Evolutionary conservation across 306 rosid genomes (phyloP), one percentile per base, ranked within the genome.

Genomic region (Vigna nakashimae): DNA sequence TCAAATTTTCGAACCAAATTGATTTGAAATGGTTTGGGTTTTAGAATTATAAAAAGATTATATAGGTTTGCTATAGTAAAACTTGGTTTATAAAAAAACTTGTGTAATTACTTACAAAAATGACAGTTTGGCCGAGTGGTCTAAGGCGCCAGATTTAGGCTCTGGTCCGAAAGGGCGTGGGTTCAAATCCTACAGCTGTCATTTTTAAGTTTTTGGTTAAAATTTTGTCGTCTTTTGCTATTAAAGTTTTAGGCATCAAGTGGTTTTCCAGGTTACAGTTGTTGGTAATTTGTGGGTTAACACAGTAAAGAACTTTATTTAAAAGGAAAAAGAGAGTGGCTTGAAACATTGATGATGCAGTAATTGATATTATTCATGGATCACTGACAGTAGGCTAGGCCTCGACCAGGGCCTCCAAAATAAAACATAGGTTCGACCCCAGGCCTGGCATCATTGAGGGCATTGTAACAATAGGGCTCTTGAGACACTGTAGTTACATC

Each of bases 321-420:
- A 6, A 36, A 36, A 36, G 7, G 9, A 6, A 6, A 30, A 6
- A 36, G 1, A 36, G 9, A 36, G 42, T 36, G 2, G 8, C 6
- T 36, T 36, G 42, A 36, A 36, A 36, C 8, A 36, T 36, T 36
- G 34, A 30, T 36, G 7, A 36, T 36, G 42, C 42, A 40, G 3
- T 40, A 40, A 42, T 9, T 9, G 2, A 2, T 42, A 9, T 42
- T 42, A 9, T 42, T 9, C 9, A 2, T 42, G 46, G 46, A 10
- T 85, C 79, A 91, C 26, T 83, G 89, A 72, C 93, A 84, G 12
- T 79, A 16, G 17, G 75, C 82, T n/a, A 71, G 76, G 0, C 9
- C 20, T 51, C 70, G 78, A 24, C 97, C 92, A 0, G 84, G 90
- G 2, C 96, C 93, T 45, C 97, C 97, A 14, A 82, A 91, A 79